These are phyloP conservation scores for Tolypocladium guangdongense DNA, from an alignment of 2,329 filamentous ascomycete species.

Conservation along the genomic window DNA sequence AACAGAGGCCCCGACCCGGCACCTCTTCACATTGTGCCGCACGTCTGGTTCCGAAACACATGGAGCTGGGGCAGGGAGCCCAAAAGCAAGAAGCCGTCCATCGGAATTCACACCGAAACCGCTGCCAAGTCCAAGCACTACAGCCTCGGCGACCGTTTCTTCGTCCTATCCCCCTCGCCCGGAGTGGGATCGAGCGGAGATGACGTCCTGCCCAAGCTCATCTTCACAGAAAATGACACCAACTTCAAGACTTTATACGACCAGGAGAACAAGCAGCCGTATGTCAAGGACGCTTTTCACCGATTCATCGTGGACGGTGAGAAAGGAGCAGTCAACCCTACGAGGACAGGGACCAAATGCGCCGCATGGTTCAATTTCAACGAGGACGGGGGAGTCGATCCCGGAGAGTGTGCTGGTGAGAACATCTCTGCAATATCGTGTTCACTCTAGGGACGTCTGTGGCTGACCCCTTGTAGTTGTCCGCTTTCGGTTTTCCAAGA, in stretches of 20 bases:
- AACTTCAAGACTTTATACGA: conserved; percentile 71
- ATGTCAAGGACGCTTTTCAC: conserved; percentile 95
- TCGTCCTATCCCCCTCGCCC: conserved; percentile 81
- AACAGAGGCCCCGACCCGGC: conserved; percentile 87
- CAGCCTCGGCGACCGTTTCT: conserved; percentile 71
- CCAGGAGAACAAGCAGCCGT: conserved; percentile 67
- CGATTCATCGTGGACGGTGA: conserved; percentile 74
- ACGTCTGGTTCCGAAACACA: conserved; percentile 95
- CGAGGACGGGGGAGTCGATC: conserved; percentile 74
- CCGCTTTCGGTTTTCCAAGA: conserved; percentile 76
- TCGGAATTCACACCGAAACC: conserved; percentile 54
- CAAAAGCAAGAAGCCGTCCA: conserved; percentile 67
- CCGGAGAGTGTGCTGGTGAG: conserved; percentile 82
- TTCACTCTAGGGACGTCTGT: background rate
- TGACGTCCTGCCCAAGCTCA: conserved; percentile 72
- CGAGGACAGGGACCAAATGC: conserved; percentile 71
- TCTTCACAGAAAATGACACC: conserved; percentile 95
- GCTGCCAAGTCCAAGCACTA: conserved; percentile 68
- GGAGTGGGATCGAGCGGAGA: conserved; percentile 67
- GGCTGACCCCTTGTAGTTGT: conserved; percentile 46
- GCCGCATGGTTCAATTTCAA: conserved; percentile 90
- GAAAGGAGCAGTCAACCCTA: conserved; percentile 72
- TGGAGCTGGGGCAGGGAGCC: conserved; percentile 88
- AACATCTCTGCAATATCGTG: too few relatives aligned
- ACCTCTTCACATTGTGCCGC: conserved; percentile 84